A percentile compares a stretch with the other conserved stretches of the same genome.
phyloP scores from a whole-genome alignment of 1,284 basidiomycete species.

The Rhodofomes roseus region DNA sequence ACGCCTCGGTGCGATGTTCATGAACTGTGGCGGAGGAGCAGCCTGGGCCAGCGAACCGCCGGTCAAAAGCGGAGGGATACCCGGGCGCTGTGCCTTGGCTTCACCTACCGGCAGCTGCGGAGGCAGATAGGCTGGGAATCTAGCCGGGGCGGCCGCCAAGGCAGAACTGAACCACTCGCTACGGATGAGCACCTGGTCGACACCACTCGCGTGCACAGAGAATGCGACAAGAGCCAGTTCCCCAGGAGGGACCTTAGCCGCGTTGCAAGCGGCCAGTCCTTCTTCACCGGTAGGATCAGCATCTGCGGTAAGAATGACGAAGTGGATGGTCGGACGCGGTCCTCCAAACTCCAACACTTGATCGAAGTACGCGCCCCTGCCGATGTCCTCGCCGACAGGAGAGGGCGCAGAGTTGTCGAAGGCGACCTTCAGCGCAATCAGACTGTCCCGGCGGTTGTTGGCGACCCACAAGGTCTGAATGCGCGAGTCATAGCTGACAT shows the following conservation, averaged over 20 bases:
- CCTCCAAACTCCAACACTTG: slow-evolving; percentile 78
- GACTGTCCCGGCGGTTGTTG: slow-evolving; percentile 76
- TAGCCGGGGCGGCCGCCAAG: slow-evolving; percentile 47
- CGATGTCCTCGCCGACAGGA: slow-evolving; percentile 52
- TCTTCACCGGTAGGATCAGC: slow-evolving; percentile 76
- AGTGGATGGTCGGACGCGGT: slow-evolving; percentile 81
- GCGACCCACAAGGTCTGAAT: slow-evolving; percentile 83
- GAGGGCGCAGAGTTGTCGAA: slow-evolving; percentile 55
- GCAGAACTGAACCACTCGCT: slow-evolving; percentile 78
- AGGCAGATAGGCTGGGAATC: slow-evolving; percentile 52
- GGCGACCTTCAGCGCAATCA: slow-evolving; percentile 73
- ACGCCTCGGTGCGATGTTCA: slow-evolving; percentile 36
- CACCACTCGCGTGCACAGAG: slow-evolving; percentile 76
- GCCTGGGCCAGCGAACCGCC: slow-evolving; percentile 12
- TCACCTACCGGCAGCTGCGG: slow-evolving; percentile 30
- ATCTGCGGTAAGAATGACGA: slow-evolving; percentile 77
- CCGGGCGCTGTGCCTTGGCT: slow-evolving; percentile 29
- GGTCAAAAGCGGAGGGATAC: slow-evolving; percentile 25
- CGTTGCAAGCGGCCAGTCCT: slow-evolving; percentile 74
- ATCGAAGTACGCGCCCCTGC: slow-evolving; percentile 59
- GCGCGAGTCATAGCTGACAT: slow-evolving; percentile 74
- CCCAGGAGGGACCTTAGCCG: slow-evolving; percentile 70
- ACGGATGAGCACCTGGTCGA: slow-evolving; percentile 79
- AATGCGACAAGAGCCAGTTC: slow-evolving; percentile 78
- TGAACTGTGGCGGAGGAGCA: slow-evolving; percentile 34